These are phyloP conservation scores for Colletotrichum sp. DNA, from an alignment of 2,329 filamentous ascomycete genomes.

Conservation along the genomic window DNA sequence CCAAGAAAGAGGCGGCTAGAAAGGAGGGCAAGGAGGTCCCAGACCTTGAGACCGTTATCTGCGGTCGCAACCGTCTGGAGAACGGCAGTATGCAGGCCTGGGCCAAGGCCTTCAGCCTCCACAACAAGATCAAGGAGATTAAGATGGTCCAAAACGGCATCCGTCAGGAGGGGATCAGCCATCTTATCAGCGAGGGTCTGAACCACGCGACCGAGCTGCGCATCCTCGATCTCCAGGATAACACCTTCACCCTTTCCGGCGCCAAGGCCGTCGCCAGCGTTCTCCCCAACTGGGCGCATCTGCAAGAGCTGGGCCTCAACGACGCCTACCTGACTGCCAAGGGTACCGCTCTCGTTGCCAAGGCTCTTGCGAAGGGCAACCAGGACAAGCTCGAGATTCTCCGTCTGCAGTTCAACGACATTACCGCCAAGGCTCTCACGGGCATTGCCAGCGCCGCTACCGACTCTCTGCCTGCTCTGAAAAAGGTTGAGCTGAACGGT, in stretches of 20 bases:
- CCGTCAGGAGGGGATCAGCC: constrained; percentile 87
- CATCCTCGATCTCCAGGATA: constrained; percentile 92
- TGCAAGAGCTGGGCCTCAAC: constrained; percentile 86
- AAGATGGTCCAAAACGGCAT: constrained; percentile 99
- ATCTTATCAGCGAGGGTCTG: constrained; percentile 80
- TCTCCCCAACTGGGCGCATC: constrained; percentile 73
- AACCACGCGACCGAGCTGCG: constrained; percentile 71
- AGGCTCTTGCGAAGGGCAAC: constrained; percentile 74
- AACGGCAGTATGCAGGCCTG: constrained; percentile 96
- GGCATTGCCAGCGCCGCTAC: constrained; percentile 73
- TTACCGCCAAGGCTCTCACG: constrained; percentile 77
- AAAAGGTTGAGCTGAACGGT: constrained; percentile 91
- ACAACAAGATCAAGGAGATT: constrained; percentile 81
- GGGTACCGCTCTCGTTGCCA: constrained; percentile 75
- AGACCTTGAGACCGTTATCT: constrained; percentile 93
- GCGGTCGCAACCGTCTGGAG: constrained; percentile 93
- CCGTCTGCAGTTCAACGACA: constrained; percentile 92
- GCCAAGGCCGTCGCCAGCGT: constrained; percentile 80
- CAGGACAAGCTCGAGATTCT: constrained; percentile 83
- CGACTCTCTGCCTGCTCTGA: constrained; percentile 73
- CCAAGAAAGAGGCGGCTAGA: constrained; percentile 80
- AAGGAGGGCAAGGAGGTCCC: constrained; percentile 76
- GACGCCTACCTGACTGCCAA: constrained; percentile 85
- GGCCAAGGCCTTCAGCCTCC: constrained; percentile 85
- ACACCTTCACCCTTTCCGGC: constrained; percentile 88